Base-by-base conservation (phyloP, 2,329 filamentous ascomycete genomes). In the Aspergillus sp. region DNA sequence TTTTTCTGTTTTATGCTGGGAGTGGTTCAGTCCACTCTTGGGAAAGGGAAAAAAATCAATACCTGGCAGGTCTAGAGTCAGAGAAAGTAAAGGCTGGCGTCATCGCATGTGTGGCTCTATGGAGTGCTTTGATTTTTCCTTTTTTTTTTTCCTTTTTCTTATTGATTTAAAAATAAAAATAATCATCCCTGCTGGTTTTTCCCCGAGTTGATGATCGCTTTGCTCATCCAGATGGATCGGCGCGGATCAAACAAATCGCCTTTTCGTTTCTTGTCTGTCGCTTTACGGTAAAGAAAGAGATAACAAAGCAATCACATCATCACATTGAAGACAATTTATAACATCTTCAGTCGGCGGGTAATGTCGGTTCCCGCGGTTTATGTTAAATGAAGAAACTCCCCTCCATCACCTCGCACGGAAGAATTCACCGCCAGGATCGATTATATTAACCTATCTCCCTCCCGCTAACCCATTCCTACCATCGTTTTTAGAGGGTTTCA, bases 21-120 rank as follows among this genome's bases (percentile, higher is more conserved):
- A n/a, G n/a, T n/a, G 25, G 25, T 29, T 11, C 25, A 29, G 25
- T 29, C 25, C 25, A 29, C 25, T 29, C 25, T 29, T 29, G 25
- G 25, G 25, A 7, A 29, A 29, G 7, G 9, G 23, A 25, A 7
- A 29, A 29, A 29, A 29, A 29, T 29, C 11, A 29, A 29, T 29
- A 29, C 11, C 11, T 29, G 25, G 25, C 25, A 29, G 25, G 25
- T 7, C 25, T 29, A 29, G 7, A 29, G 25, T 38, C 34, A 23
- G 40, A 43, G 40, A 16, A 43, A n/a, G 20, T 23, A 38, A 29
- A 13, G 40, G 48, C 48, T 50, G 48, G 40, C 48, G 48, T 50
- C 48, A 50, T 50, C 38, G 50, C 38, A 52, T 21, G 36, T 42
- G 21, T 42, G 25, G 25, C 25, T 29, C 25, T 23, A 7, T 25